These are phyloP conservation scores for Trichaptum fuscoviolaceum DNA, from an alignment of 768 basidiomycete genomes.

Conservation along the genomic window DNA sequence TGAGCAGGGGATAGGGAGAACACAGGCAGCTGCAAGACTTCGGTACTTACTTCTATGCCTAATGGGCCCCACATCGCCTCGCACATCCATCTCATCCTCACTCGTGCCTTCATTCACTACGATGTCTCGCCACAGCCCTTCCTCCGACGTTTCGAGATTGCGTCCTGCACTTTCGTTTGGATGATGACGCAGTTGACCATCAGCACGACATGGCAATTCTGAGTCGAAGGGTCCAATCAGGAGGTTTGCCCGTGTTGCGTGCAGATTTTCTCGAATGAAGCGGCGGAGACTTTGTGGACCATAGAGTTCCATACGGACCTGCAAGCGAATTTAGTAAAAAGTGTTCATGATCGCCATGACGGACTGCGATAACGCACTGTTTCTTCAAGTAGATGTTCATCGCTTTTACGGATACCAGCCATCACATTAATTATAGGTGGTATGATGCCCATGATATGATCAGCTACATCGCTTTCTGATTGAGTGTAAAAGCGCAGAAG, in stretches of 20 bases:
- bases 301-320: constrained; percentile 65
- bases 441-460: constrained; percentile 74
- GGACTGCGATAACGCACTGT: constrained; percentile 21
- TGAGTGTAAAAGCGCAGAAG: constrained; percentile 9
- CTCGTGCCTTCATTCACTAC: constrained; percentile 37
- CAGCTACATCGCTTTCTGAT: constrained; percentile 41
- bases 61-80: constrained; percentile 75
- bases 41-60: constrained; percentile 34
- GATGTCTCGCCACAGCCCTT: constrained; percentile 64
- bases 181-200: constrained; percentile 39
- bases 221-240: constrained; percentile 58
- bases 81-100: constrained; percentile 27
- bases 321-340: constrained; percentile 1
- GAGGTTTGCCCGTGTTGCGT: constrained; percentile 64
- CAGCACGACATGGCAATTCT: constrained; percentile 37
- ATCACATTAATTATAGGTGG: constrained; percentile 63
- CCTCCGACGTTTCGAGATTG: constrained; percentile 47
- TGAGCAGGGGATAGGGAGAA: too few species aligned
- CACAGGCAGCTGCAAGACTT: too few species aligned
- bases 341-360: background rate
- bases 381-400: constrained; percentile 55
- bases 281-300: constrained; percentile 80
- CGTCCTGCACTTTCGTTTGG: constrained; percentile 55
- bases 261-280: constrained; percentile 65
- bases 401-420: constrained; percentile 70